Percentiles rank a stretch among this genome's conserved stretches.
Conservation (phyloP, 2,329 filamentous ascomycete species). For the Monilinia fructicola region DNA sequence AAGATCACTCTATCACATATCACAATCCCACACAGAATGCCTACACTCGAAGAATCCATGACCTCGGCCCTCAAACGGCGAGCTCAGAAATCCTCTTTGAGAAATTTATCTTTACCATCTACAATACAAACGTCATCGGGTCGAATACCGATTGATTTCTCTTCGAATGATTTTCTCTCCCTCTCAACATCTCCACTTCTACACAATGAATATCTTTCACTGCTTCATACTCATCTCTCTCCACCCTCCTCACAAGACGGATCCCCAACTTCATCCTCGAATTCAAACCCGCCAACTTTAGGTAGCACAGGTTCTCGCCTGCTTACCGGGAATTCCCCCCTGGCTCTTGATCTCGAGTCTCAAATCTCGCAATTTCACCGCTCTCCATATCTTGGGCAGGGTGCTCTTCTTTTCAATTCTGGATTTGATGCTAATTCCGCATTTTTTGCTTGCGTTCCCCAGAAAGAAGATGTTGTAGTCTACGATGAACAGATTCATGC, state of each 20-base stretch:
- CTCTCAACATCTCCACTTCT: constrained; percentile 30
- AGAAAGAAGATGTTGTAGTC: constrained; percentile 55
- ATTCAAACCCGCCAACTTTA: constrained; percentile 16
- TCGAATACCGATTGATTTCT: constrained; percentile 44
- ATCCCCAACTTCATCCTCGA: neutral
- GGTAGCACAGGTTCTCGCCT: constrained; percentile 56
- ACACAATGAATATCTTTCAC: constrained; percentile 27
- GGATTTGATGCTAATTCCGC: constrained; percentile 56
- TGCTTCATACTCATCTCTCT: constrained; percentile 23
- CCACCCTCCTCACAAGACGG: neutral
- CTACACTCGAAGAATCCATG: constrained; percentile 20
- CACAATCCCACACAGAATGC: constrained; percentile 6
- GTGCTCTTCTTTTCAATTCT: constrained; percentile 60
- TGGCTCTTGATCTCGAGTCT: constrained; percentile 58
- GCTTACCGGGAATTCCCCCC: constrained; percentile 63
- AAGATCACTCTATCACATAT: neutral
- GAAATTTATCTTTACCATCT: constrained; percentile 14
- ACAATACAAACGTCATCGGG: constrained; percentile 42
- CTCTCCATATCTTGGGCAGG: constrained; percentile 56
- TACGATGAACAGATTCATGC: constrained; percentile 68
- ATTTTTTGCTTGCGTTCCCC: constrained; percentile 51
- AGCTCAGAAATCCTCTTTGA: constrained; percentile 17
- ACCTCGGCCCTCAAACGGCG: constrained; percentile 17
- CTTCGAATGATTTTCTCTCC: constrained; percentile 38
- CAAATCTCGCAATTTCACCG: constrained; percentile 60